Conservation (phyloP, 1,284 basidiomycete genomes). For the Hypsizygus ulmarius region DNA sequence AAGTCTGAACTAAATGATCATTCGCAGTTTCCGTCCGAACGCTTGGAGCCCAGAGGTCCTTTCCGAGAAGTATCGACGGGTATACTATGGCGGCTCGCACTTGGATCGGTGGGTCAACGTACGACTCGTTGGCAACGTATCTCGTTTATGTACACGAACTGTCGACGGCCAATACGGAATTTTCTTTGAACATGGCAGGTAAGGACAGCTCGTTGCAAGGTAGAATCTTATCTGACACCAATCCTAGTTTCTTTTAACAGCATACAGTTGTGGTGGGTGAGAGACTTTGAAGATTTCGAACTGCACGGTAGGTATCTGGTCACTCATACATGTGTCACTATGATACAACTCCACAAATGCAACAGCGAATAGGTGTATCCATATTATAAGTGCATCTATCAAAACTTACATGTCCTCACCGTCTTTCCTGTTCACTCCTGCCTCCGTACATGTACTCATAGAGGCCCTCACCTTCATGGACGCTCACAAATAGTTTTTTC, state of each 20-base stretch:
- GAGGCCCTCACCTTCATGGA: conserved; percentile 16
- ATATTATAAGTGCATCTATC: too few species aligned
- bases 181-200: conserved; percentile 50
- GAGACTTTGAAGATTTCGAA: conserved; percentile 54
- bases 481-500: conserved; percentile 4
- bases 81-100: conserved; percentile 34
- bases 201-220: conserved; percentile 7
- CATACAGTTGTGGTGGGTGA: conserved; percentile 52
- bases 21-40: conserved; percentile 53
- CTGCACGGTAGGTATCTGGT: conserved; percentile 41
- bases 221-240: background rate
- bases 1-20: background rate
- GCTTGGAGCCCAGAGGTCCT: conserved; percentile 36
- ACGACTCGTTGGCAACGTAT: conserved; percentile 48
- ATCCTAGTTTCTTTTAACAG: conserved; percentile 47
- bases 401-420: conserved; percentile 1
- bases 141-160: conserved; percentile 42
- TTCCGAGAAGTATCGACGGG: conserved; percentile 35
- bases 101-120: conserved; percentile 44
- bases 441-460: conserved; percentile 6
- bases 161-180: conserved; percentile 48
- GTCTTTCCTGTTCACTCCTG: conserved; percentile 2
- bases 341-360: background rate
- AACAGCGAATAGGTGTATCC: conserved; percentile 6
- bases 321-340: background rate